Evolutionary conservation across 1,284 basidiomycete species (phyloP), one percentile per base, ranked within the genome.

Genomic region (Mycena sp.): DNA sequence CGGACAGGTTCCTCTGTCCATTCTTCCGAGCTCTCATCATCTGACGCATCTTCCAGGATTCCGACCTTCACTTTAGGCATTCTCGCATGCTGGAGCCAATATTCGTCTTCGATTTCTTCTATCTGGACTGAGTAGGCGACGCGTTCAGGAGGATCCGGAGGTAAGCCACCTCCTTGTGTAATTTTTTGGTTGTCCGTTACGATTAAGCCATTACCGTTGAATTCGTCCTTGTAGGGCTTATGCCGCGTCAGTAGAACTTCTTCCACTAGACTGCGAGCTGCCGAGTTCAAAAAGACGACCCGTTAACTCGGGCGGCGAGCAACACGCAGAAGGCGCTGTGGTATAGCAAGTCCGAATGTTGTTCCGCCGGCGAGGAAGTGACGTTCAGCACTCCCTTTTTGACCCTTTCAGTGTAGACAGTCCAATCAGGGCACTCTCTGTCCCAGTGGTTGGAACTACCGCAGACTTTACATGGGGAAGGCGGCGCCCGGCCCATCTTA

Each of bases 31-130:
- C 4, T 22, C 25, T 62, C 54, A 18, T 67, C 46, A 1, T n/a
- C n/a, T n/a, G 54, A 60, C 3, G 9, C 8, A 0, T 14, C 20
- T 30, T 65, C 56, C 13, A 56, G 11, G n/a, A 55, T 18, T 1
- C 34, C 9, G 18, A 4, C 11, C 37, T 25, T 30, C 0, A 48
- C 62, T 20, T 56, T 64, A 0, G 69, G 69, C 41, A 52, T 50
- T 0, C 56, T 11, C 2, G 62, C 48, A 0, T 52, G 7, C 0
- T 38, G 2, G 0, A 18, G 13, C 62, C 62, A 52, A 2, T 62
- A 50, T 10, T 70, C 55, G 11, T 70, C 69, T 8, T 64, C 69
- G 1, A 70, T 22, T 38, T 70, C 69, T 22, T 70, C 63, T 0
- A 65, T 30, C 3, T 55, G 52, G 4, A 65, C 50, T 13, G 3